Evolutionary conservation across 139 green algal species (phyloP).

Genomic region (Closterium sp.): DNA sequence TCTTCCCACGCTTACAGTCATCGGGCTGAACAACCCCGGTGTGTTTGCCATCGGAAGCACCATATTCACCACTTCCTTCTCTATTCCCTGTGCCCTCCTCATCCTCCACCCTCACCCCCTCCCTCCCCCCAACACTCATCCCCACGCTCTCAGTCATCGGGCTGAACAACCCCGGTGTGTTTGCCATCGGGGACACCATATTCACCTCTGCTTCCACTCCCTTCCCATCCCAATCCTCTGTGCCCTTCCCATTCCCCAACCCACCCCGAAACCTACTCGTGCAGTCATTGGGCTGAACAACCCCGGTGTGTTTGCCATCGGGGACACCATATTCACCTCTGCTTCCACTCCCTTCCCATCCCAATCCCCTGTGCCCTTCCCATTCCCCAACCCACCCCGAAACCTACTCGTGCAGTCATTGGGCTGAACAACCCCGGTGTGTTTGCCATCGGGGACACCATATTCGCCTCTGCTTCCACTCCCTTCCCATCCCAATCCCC

Average conservation of each 20-base stretch:
- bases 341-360: neutral
- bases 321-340: conserved; percentile 63
- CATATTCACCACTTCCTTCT: neutral
- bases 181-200: conserved; percentile 69
- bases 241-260: neutral
- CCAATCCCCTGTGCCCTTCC: neutral
- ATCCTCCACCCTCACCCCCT: neutral
- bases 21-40: conserved; percentile 75
- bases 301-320: conserved; percentile 70
- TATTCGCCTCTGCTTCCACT: too few relatives aligned
- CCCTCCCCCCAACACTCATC: neutral
- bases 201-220: too few relatives aligned
- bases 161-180: conserved; percentile 74
- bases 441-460: conserved; percentile 70
- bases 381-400: neutral
- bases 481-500: neutral
- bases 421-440: conserved; percentile 75
- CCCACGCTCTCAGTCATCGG: conserved; percentile 67
- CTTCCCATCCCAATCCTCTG: neutral
- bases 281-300: conserved; percentile 77
- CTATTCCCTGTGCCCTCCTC: neutral
- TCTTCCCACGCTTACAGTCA: conserved; percentile 39
- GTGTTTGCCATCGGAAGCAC: conserved; percentile 71
- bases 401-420: too few relatives aligned
- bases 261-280: too few relatives aligned